These are phyloP conservation scores for Ceratobasidium papillatum DNA, from an alignment of 1,284 basidiomycete species.

Conservation along the genomic window DNA sequence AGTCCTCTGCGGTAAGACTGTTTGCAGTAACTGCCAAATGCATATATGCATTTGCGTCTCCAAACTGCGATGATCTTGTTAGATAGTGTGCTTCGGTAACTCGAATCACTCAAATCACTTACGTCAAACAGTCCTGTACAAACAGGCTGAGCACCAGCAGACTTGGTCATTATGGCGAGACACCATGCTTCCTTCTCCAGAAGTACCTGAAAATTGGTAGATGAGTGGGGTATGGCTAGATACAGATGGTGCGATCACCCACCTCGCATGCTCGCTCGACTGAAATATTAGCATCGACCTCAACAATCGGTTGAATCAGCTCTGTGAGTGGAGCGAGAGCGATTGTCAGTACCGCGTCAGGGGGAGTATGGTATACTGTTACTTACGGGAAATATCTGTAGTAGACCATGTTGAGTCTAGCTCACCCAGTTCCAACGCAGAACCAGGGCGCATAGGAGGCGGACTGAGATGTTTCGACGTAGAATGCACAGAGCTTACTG, in stretches of 20 bases:
- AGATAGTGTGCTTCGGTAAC: neutral
- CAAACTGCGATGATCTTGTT: slow-evolving; percentile 59
- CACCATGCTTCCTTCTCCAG: slow-evolving; percentile 69
- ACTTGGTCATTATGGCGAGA: slow-evolving; percentile 63
- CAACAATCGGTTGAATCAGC: slow-evolving; percentile 38
- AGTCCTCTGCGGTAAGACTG: slow-evolving; percentile 65
- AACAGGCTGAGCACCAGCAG: slow-evolving; percentile 50
- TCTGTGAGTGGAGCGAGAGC: neutral
- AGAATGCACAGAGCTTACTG: slow-evolving; percentile 35
- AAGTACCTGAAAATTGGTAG: slow-evolving; percentile 58
- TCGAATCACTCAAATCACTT: slow-evolving; percentile 50
- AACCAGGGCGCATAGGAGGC: slow-evolving; percentile 7
- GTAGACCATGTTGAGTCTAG: slow-evolving; percentile 29
- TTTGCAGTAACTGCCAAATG: slow-evolving; percentile 80
- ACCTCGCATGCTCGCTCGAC: slow-evolving; percentile 85
- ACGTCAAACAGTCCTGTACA: slow-evolving; percentile 79
- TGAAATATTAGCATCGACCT: slow-evolving; percentile 68
- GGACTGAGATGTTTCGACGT: slow-evolving; percentile 33
- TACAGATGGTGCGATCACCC: slow-evolving; percentile 47
- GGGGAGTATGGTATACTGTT: neutral
- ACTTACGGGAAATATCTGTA: slow-evolving; percentile 36
- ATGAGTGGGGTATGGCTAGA: slow-evolving; percentile 4
- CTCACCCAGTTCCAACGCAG: slow-evolving; percentile 34
- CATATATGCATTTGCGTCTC: slow-evolving; percentile 82
- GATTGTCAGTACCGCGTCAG: neutral